These are phyloP conservation scores for Pythium volutum DNA, from an alignment of 352 stramenopile genomes.

Conservation along the genomic window DNA sequence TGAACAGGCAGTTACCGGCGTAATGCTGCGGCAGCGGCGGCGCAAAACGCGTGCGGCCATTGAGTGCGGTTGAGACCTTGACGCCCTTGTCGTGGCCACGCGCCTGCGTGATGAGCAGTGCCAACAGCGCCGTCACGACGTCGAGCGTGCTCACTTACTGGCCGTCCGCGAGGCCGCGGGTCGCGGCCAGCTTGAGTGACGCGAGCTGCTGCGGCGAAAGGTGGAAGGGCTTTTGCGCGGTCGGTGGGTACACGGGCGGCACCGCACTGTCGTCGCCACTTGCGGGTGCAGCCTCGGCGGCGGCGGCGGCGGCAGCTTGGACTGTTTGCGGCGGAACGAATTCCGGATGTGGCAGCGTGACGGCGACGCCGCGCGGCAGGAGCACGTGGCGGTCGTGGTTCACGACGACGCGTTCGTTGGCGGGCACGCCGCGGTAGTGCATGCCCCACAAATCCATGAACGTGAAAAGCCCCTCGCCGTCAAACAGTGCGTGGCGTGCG, in stretches of 20 bases:
- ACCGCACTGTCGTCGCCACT: conserved; percentile 4
- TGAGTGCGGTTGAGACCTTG: conserved; percentile 46
- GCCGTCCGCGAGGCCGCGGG: not conserved
- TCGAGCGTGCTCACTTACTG: conserved; percentile 55
- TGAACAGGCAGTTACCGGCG: conserved; percentile 54
- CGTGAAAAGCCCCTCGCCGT: conserved; percentile 51
- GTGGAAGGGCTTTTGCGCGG: conserved; percentile 44
- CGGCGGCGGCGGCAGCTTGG: conserved; percentile 1
- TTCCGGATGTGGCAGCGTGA: conserved; percentile 38
- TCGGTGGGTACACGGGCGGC: conserved; percentile 9
- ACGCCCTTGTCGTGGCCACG: conserved; percentile 42
- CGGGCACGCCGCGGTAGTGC: conserved; percentile 38
- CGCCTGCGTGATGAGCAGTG: conserved; percentile 43
- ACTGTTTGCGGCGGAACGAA: conserved; percentile 19
- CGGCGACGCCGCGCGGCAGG: conserved; percentile 11
- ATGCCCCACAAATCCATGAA: conserved; percentile 59
- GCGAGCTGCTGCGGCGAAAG: conserved; percentile 39
- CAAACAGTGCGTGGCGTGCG: conserved; percentile 41
- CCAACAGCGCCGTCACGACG: conserved; percentile 47
- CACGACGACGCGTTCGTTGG: conserved; percentile 27
- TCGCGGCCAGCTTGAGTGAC: conserved; percentile 37
- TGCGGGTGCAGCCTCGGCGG: not conserved
- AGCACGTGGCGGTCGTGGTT: conserved; percentile 44
- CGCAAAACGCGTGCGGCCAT: conserved; percentile 43
- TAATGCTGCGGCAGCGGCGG: conserved; percentile 46